Conservation (phyloP, 371 early-diverging fungal species). For the Mortierella sp. region DNA sequence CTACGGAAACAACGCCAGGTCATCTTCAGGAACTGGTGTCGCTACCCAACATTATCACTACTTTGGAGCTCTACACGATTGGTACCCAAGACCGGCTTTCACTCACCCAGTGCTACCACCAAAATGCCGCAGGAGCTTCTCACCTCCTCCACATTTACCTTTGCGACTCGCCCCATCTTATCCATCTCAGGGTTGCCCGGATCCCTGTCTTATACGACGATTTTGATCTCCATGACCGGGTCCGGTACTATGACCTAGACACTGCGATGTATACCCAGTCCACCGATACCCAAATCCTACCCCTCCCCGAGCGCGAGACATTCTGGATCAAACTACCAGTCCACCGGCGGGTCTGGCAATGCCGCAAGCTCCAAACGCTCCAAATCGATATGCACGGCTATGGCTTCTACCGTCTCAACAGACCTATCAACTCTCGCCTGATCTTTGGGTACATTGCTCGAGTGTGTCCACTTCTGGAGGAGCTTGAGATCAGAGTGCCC, state of each 20-base stretch:
- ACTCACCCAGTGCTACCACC: too few species aligned
- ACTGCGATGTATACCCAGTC: neutral
- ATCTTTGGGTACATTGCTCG: neutral
- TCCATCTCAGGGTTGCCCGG: too few species aligned
- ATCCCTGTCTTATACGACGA: too few species aligned
- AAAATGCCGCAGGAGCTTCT: too few species aligned
- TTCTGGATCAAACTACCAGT: neutral
- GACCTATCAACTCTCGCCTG: neutral
- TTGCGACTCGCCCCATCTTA: neutral
- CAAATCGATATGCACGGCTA: neutral
- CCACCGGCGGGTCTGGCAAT: neutral
- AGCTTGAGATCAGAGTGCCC: neutral
- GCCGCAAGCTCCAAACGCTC: neutral
- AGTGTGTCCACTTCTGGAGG: neutral
- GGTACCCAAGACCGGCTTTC: too few species aligned
- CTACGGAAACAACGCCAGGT: too few species aligned
- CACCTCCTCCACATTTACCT: neutral
- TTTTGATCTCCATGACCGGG: too few species aligned
- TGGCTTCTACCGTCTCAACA: neutral
- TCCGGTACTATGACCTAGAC: neutral
- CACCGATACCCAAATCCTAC: neutral
- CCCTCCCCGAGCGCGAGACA: neutral
- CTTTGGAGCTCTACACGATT: too few species aligned
- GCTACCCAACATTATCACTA: too few species aligned
- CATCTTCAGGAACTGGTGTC: too few species aligned